Percentiles rank a stretch among this genome's conserved stretches.
Conservation (phyloP, 2,329 filamentous ascomycete species). For the Colletotrichum acutatum region DNA sequence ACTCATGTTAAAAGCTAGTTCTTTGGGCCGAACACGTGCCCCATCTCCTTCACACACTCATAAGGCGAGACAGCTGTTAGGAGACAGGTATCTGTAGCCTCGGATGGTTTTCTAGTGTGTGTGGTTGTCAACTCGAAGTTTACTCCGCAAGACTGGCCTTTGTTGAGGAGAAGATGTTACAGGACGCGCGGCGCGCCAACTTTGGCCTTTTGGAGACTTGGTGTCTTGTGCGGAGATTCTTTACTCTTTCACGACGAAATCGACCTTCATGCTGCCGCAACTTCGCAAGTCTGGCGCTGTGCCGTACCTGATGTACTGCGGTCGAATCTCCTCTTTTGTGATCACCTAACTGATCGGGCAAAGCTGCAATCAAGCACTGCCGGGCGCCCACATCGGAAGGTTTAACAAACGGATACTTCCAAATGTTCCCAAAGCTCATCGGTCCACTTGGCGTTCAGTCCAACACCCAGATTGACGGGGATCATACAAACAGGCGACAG, state of each 20-base stretch:
- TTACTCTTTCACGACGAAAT: neutral
- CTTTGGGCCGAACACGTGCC: neutral
- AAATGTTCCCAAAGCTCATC: neutral
- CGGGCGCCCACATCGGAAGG: neutral
- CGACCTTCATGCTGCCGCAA: neutral
- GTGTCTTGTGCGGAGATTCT: neutral
- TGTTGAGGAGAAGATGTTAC: neutral
- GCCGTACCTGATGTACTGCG: too few species aligned
- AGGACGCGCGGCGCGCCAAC: neutral
- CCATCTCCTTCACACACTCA: neutral
- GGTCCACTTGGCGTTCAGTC: neutral
- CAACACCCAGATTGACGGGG: neutral
- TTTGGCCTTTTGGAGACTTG: neutral
- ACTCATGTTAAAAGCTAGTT: slow-evolving; percentile 1
- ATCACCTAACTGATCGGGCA: slow-evolving; percentile 5
- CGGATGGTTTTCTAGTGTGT: neutral
- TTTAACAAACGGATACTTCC: neutral
- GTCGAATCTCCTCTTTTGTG: neutral
- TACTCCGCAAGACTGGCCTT: neutral
- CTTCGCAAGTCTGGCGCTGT: neutral
- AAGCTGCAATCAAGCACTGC: neutral
- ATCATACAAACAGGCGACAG: neutral
- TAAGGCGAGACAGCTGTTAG: neutral
- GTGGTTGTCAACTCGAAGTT: neutral
- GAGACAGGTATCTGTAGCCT: neutral